Evolutionary conservation across 2,329 filamentous ascomycete genomes (phyloP).

Genomic region (Alternaria sp.): DNA sequence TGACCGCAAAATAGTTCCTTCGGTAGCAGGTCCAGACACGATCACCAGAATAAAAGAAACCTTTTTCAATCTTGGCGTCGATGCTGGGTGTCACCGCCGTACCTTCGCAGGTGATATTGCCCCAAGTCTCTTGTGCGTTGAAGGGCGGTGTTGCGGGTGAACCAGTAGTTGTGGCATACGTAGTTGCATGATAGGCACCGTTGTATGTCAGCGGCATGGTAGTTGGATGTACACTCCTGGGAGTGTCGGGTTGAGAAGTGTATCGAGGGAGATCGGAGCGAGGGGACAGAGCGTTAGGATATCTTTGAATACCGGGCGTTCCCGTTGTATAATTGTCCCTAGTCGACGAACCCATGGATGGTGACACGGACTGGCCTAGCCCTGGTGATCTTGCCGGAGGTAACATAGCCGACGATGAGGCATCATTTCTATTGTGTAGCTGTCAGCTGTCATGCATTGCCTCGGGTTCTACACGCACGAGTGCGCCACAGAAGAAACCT

Average conservation of each 20-base stretch:
- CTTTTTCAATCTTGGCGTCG: constrained; percentile 83
- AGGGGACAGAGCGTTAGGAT: constrained; percentile 48
- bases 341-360: constrained; percentile 50
- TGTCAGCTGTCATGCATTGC: constrained; percentile 53
- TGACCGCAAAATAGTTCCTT: constrained; percentile 88
- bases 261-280: constrained; percentile 49
- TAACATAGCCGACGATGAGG: constrained; percentile 59
- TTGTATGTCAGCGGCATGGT: constrained; percentile 44
- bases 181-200: constrained; percentile 28
- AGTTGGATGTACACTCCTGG: constrained; percentile 47
- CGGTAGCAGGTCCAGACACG: constrained; percentile 92
- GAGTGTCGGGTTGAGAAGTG: constrained; percentile 49
- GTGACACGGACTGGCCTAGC: constrained; percentile 54
- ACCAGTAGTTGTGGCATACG: constrained; percentile 29
- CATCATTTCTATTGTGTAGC: constrained; percentile 53
- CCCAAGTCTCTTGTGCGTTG: constrained; percentile 60
- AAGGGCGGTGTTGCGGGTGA: constrained; percentile 55
- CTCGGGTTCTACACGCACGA: constrained; percentile 45
- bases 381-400: constrained; percentile 54
- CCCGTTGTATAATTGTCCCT: constrained; percentile 58
- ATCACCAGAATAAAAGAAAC: constrained; percentile 79
- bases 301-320: constrained; percentile 50
- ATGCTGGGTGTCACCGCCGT: constrained; percentile 74
- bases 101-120: constrained; percentile 69
- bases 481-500: constrained; percentile 52